These are phyloP conservation scores for Seiridium unicorne DNA, from an alignment of 2,329 filamentous ascomycete species.

Conservation along the genomic window DNA sequence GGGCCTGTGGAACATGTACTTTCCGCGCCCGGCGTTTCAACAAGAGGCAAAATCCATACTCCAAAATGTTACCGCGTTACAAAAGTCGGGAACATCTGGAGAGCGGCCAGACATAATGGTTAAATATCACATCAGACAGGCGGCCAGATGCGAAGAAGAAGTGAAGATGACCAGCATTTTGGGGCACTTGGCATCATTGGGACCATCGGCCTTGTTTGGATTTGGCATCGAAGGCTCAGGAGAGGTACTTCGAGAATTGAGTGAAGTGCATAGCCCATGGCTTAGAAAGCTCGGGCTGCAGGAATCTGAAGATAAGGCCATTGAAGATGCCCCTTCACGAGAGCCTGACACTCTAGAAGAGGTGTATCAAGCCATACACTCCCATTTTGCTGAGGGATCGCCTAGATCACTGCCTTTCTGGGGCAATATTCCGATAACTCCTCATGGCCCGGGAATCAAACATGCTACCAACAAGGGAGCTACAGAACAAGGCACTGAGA, in stretches of 20 bases:
- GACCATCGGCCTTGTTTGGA: background rate
- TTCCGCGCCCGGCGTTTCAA: conserved; percentile 16
- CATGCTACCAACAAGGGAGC: background rate
- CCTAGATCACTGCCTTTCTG: background rate
- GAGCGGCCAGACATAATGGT: background rate
- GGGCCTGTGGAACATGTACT: conserved; percentile 34
- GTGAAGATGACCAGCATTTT: background rate
- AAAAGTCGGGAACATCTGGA: background rate
- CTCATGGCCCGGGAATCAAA: background rate
- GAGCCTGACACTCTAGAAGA: conserved; percentile 11
- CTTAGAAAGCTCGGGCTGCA: background rate
- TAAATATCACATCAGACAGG: conserved; percentile 2
- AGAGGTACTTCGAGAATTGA: background rate
- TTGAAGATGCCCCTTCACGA: background rate
- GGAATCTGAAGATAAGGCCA: background rate
- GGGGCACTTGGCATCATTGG: background rate
- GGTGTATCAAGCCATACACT: conserved; percentile 12
- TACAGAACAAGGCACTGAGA: background rate
- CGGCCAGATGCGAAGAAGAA: conserved; percentile 5
- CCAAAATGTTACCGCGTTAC: background rate
- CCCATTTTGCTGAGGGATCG: conserved; percentile 8
- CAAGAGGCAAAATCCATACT: conserved; percentile 1
- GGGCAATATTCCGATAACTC: background rate
- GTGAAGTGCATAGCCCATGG: background rate
- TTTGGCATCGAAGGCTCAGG: background rate